Evolutionary conservation across 2,329 filamentous ascomycete species (phyloP).

Genomic region (Immersiporthe knoxdaviesiana): DNA sequence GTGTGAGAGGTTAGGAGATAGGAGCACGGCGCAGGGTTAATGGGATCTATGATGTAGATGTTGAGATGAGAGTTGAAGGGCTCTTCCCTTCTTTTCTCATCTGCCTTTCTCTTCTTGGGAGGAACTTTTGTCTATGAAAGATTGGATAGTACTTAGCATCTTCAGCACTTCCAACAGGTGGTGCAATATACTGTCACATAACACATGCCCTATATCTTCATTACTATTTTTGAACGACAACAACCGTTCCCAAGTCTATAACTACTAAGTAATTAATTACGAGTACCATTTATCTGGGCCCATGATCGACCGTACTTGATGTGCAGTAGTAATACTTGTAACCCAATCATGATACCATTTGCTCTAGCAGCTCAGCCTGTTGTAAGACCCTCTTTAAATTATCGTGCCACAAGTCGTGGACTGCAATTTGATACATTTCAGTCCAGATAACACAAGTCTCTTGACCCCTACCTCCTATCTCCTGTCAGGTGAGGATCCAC

Average conservation of each 20-base stretch:
- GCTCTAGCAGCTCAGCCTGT: too few species aligned
- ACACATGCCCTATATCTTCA: not conserved
- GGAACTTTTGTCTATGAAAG: not conserved
- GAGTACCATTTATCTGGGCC: too few species aligned
- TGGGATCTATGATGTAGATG: not conserved
- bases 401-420: too few species aligned
- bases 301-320: too few species aligned
- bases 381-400: too few species aligned
- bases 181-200: not conserved
- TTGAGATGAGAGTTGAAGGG: not conserved
- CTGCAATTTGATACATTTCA: too few species aligned
- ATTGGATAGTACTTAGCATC: not conserved
- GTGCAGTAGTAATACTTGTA: too few species aligned
- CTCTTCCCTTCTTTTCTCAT: not conserved
- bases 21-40: not conserved
- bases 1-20: not conserved
- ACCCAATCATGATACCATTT: too few species aligned
- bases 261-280: too few species aligned
- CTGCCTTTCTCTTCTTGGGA: not conserved
- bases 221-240: not conserved
- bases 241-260: too few species aligned
- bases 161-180: not conserved
- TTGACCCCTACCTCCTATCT: not conserved
- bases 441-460: not conserved
- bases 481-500: too few species aligned